Evolutionary conservation across 257 asterid genomes (phyloP).

Genomic region (Datura wrightii): DNA sequence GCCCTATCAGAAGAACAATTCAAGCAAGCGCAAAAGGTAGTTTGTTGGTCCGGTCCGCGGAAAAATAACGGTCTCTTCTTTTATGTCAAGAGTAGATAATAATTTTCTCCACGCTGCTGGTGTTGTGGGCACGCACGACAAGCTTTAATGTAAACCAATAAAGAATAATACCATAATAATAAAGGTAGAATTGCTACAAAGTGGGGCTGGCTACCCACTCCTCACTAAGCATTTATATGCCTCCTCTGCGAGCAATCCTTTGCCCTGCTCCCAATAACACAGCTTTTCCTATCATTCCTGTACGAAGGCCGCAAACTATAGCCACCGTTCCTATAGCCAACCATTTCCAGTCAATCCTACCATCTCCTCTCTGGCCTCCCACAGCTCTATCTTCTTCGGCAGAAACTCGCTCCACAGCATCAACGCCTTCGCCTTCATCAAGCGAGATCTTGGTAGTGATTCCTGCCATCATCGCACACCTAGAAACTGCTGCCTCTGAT

Average conservation of each 20-base stretch:
- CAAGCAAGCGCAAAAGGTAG: neutral
- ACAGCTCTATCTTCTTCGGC: slow-evolving; percentile 46
- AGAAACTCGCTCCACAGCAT: slow-evolving; percentile 37
- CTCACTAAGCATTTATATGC: slow-evolving; percentile 41
- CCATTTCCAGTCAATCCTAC: slow-evolving; percentile 50
- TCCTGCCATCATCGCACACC: slow-evolving; percentile 52
- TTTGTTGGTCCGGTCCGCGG: slow-evolving; percentile 4
- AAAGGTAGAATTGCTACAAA: slow-evolving; percentile 22
- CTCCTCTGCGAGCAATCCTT: slow-evolving; percentile 58
- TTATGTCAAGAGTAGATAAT: neutral
- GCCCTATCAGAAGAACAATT: neutral
- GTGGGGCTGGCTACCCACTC: neutral
- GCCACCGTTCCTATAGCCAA: slow-evolving; percentile 65
- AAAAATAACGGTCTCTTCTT: neutral
- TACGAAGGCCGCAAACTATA: slow-evolving; percentile 67
- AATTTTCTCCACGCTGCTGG: neutral
- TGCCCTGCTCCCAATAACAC: slow-evolving; percentile 76
- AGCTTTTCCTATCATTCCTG: slow-evolving; percentile 71
- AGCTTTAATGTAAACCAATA: slow-evolving; percentile 15
- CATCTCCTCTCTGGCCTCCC: slow-evolving; percentile 47
- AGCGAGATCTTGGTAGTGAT: slow-evolving; percentile 44
- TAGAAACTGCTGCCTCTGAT: slow-evolving; percentile 41
- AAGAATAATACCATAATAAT: slow-evolving; percentile 7
- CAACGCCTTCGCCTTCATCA: slow-evolving; percentile 28
- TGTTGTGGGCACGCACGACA: neutral